Conservation (phyloP, 257 asterid species). For the Gentiana dahurica region DNA sequence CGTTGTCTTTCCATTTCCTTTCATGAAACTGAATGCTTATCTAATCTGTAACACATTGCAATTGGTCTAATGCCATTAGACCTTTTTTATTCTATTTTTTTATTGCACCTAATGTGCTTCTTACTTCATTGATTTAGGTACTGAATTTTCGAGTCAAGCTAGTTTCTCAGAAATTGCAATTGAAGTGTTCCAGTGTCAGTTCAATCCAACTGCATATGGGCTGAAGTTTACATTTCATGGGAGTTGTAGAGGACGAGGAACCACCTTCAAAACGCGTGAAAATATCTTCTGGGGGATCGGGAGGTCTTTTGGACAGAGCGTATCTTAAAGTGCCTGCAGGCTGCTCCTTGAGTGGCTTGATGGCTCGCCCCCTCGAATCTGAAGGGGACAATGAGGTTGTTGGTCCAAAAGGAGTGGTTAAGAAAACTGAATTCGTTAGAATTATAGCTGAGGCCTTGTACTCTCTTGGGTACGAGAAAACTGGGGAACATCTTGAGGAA, state of each 20-base stretch:
- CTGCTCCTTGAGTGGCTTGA: constrained; percentile 8
- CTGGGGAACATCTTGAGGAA: constrained; percentile 12
- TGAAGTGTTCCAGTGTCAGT: neutral
- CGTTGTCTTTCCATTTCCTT: no score
- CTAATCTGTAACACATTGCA: no score
- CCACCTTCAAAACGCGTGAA: constrained; percentile 27
- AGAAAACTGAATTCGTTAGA: constrained; percentile 13
- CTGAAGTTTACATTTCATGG: constrained; percentile 79
- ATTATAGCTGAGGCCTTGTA: constrained; percentile 10
- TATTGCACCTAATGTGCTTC: no score
- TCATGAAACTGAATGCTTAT: no score
- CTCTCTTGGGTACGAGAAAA: constrained; percentile 11
- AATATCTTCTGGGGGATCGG: neutral
- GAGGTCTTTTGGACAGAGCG: neutral
- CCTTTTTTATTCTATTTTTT: no score
- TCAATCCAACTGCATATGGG: constrained; percentile 33
- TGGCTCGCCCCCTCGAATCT: constrained; percentile 12
- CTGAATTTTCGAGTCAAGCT: no score
- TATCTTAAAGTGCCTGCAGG: constrained; percentile 5
- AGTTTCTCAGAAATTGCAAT: no score
- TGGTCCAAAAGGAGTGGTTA: constrained; percentile 13
- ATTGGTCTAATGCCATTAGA: no score
- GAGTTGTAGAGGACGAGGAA: constrained; percentile 73
- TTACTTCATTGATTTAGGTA: no score
- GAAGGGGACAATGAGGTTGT: constrained; percentile 12